These are phyloP conservation scores for Myxozyma sirexii DNA, from an alignment of 805 yeast species.

Conservation along the genomic window DNA sequence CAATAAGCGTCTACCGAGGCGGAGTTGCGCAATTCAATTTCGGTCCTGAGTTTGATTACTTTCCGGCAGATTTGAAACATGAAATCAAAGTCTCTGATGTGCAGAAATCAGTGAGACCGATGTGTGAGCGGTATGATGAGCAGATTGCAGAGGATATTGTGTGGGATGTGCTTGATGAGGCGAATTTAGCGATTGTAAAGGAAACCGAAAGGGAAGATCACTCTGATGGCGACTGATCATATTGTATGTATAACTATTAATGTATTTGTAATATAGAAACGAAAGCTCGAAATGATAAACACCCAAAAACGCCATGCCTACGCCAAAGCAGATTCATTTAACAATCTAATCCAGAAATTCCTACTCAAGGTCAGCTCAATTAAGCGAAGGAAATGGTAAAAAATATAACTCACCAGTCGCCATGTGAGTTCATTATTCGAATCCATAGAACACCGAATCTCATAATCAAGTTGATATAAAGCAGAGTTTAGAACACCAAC, in stretches of 20 bases:
- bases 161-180: conserved; percentile 84
- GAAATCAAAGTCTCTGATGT: conserved; percentile 19
- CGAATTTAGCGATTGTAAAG: conserved; percentile 47
- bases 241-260: not conserved
- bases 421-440: conserved; percentile 11
- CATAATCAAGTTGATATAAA: conserved; percentile 23
- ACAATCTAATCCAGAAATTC: conserved; percentile 6
- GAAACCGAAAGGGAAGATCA: not conserved
- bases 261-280: too few species aligned
- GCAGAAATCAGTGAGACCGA: conserved; percentile 48
- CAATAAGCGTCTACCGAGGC: conserved; percentile 76
- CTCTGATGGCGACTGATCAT: not conserved
- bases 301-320: too few species aligned
- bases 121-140: conserved; percentile 65
- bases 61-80: conserved; percentile 43
- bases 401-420: conserved; percentile 22
- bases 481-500: conserved; percentile 17
- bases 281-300: too few species aligned
- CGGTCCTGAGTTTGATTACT: conserved; percentile 61
- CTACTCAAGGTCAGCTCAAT: too few species aligned
- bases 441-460: conserved; percentile 17
- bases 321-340: too few species aligned
- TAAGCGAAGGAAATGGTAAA: too few species aligned
- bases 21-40: conserved; percentile 75
- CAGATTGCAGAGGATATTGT: conserved; percentile 76